Base-by-base conservation (phyloP, 2,329 filamentous ascomycete genomes). In the Calonectria crousiana region DNA sequence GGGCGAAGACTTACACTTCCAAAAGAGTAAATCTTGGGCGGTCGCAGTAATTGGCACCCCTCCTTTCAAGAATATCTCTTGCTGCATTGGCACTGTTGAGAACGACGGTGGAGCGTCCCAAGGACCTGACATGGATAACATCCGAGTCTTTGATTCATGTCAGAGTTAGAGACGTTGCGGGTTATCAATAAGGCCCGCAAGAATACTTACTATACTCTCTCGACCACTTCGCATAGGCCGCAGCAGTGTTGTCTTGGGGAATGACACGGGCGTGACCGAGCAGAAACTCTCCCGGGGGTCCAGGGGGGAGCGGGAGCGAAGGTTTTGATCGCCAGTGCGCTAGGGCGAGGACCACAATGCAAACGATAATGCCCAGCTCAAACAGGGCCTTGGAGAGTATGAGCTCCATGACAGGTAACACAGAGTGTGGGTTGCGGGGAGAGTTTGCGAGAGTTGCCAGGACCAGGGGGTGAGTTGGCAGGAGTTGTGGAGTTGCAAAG, bases 11-110 rank as follows among this genome's bases (percentile, higher is more conserved):
- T 77, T 75, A 82, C 81, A 85, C 78, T 67, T 85, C 83, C 18
- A 85, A 79, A 28, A 85, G 73, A 28, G 85, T 84, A 75, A 88
- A 88, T 13, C 84, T 83, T 4, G 87, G 87, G 13, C 87, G 80
- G 75, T 87, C 85, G 60, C 81, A 82, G 74, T 87, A 88, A 66
- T 86, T 88, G 71, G 82, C 82, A 2, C 87, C 86, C 47, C 85
- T 82, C 69, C 84, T 85, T 53, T 87, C 85, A 10, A 89, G 81
- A 11, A 89, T 78, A n/a, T 87, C 86, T 36, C 80, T 81, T 32
- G 87, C 86, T 4, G 84, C 78, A 20, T 77, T 36, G 18, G 73
- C 71, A 52, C 78, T 82, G 65, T 82, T 81, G 16, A 82, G 79
- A 9, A 82, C 76, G 23, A 82, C 73, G 30, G 81, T 82, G 68